Conservation (phyloP, 2,329 filamentous ascomycete genomes). For the Gnomoniopsis sp. region DNA sequence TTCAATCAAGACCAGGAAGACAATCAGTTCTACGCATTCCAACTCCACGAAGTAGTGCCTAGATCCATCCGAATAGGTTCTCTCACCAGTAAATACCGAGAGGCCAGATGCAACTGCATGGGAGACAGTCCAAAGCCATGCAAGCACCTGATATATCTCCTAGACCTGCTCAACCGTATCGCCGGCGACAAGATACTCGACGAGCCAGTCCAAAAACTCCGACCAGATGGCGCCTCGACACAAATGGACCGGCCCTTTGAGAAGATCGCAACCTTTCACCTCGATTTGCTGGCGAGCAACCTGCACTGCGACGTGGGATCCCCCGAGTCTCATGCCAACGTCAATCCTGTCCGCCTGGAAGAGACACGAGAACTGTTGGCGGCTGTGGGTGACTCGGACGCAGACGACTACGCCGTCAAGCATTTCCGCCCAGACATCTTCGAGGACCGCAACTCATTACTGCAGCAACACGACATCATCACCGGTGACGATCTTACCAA, state of each 20-base stretch:
- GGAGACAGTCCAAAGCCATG: constrained; percentile 35
- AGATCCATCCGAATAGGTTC: constrained; percentile 48
- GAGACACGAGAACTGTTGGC: constrained; percentile 52
- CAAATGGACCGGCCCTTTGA: constrained; percentile 47
- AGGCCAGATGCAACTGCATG: constrained; percentile 46
- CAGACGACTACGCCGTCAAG: constrained; percentile 35
- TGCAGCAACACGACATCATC: constrained; percentile 31
- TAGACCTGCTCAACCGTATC: constrained; percentile 50
- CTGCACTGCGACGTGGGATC: constrained; percentile 46
- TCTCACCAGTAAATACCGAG: constrained; percentile 34
- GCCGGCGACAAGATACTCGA: constrained; percentile 33
- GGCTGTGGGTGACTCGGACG: constrained; percentile 33
- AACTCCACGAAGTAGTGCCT: constrained; percentile 52
- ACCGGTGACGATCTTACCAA: constrained; percentile 45
- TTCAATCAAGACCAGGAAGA: constrained; percentile 33
- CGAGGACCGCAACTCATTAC: constrained; percentile 20
- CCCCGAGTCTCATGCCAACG: constrained; percentile 24
- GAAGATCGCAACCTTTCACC: constrained; percentile 46
- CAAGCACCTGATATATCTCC: constrained; percentile 51
- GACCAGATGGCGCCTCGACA: constrained; percentile 37
- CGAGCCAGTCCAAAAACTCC: constrained; percentile 28
- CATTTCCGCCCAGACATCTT: constrained; percentile 46
- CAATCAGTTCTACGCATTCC: constrained; percentile 48
- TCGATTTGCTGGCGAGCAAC: constrained; percentile 48
- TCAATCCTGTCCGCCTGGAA: constrained; percentile 36